A percentile compares a stretch with the other conserved stretches of the same genome.
Evolutionary conservation across 352 stramenopile genomes (phyloP).

Genomic region (Vaucheria bursata): DNA sequence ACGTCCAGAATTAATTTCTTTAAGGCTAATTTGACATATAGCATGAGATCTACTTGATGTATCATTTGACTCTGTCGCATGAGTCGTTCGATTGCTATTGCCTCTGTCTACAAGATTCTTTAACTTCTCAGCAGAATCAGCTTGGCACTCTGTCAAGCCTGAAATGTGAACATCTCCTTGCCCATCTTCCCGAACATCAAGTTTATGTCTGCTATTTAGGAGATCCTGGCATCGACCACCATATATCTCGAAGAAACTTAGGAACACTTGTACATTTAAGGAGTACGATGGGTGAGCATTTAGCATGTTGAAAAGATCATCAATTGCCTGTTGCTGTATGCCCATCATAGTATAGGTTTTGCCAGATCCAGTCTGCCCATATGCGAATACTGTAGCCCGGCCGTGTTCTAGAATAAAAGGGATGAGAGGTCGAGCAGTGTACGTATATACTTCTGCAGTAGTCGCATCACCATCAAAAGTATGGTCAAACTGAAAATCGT

Average conservation of each 20-base stretch:
- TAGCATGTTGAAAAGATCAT: conserved; percentile 60
- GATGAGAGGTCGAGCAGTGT: conserved; percentile 71
- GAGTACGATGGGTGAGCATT: neutral
- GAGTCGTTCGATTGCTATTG: conserved; percentile 83
- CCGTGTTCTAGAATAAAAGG: conserved; percentile 81
- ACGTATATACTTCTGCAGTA: conserved; percentile 67
- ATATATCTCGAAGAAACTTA: conserved; percentile 97
- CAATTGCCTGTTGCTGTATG: conserved; percentile 60
- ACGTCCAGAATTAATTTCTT: conserved; percentile 19
- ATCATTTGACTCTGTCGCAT: conserved; percentile 62
- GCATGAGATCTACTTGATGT: conserved; percentile 46
- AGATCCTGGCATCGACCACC: conserved; percentile 87
- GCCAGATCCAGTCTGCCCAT: conserved; percentile 73
- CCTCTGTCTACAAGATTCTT: conserved; percentile 74
- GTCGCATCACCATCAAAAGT: conserved; percentile 81
- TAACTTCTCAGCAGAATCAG: conserved; percentile 69
- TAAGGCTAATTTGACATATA: conserved; percentile 45
- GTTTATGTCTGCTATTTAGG: conserved; percentile 75
- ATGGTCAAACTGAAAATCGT: conserved; percentile 84
- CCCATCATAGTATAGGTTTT: conserved; percentile 70
- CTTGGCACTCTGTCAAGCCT: conserved; percentile 81
- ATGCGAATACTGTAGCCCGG: conserved; percentile 91
- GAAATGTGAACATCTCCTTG: conserved; percentile 88
- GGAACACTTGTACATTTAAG: conserved; percentile 55
- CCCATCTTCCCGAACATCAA: conserved; percentile 89